A percentile compares a stretch with the other conserved stretches of the same genome.
Conservation (phyloP, 495 filamentous ascomycete genomes). For the Talaromyces proteolyticus region DNA sequence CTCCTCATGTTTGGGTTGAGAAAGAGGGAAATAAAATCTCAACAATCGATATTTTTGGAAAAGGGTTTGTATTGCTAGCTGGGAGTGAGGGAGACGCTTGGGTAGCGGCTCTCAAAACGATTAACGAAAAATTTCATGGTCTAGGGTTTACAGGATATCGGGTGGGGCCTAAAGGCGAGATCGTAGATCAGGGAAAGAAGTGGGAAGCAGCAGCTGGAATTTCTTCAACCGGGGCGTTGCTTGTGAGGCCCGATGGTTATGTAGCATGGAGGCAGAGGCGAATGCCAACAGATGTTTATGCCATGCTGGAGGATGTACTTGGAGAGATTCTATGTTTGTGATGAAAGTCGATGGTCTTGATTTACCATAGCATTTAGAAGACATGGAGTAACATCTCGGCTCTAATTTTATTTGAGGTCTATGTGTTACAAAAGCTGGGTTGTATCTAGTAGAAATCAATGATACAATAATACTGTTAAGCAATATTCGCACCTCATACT, state of each 20-base stretch:
- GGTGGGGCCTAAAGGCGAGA: conserved; percentile 9
- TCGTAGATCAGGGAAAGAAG: not conserved
- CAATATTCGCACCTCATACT: too few relatives aligned
- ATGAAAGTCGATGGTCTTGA: not conserved
- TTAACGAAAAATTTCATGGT: not conserved
- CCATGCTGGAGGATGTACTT: not conserved
- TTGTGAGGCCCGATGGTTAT: conserved; percentile 25
- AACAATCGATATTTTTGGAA: conserved; percentile 11
- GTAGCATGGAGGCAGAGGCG: conserved; percentile 18
- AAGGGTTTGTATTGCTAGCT: conserved; percentile 14
- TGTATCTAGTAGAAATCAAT: too few relatives aligned
- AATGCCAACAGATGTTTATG: not conserved
- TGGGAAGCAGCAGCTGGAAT: conserved; percentile 12
- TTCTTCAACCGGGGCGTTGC: conserved; percentile 13
- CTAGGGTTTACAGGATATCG: conserved; percentile 3
- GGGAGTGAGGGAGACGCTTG: conserved; percentile 10
- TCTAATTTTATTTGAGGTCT: too few relatives aligned
- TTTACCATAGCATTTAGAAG: too few relatives aligned
- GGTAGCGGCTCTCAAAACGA: not conserved
- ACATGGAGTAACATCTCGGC: too few relatives aligned
- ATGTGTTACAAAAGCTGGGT: too few relatives aligned
- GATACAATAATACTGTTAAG: too few relatives aligned
- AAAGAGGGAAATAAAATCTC: conserved; percentile 12
- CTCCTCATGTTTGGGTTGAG: conserved; percentile 17
- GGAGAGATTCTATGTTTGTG: not conserved